These are phyloP conservation scores for Myrmaecium sp. DNA, from an alignment of 2,329 filamentous ascomycete genomes.

Conservation along the genomic window DNA sequence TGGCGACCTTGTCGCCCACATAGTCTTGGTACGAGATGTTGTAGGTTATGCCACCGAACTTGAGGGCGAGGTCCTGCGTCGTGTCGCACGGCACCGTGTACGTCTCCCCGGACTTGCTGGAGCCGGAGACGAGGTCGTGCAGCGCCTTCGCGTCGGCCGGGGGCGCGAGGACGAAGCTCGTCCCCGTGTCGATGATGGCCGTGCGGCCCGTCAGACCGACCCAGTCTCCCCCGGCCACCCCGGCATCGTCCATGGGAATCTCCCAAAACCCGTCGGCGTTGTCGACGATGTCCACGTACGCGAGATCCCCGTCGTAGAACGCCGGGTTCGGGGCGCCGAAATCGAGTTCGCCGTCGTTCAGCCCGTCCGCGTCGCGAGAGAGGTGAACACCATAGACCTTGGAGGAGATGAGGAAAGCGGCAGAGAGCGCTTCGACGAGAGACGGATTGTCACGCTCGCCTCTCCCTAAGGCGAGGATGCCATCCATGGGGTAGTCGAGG, in stretches of 20 bases:
- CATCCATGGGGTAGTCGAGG: conserved; percentile 64
- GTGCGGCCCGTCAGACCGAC: conserved; percentile 29
- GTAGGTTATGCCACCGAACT: conserved; percentile 52
- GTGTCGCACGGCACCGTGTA: conserved; percentile 61
- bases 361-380: conserved; percentile 46
- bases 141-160: conserved; percentile 46
- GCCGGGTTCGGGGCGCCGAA: conserved; percentile 54
- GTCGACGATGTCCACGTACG: conserved; percentile 41
- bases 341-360: conserved; percentile 57
- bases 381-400: conserved; percentile 60
- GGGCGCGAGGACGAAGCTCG: conserved; percentile 62
- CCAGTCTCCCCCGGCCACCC: conserved; percentile 41
- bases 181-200: conserved; percentile 72
- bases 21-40: conserved; percentile 55
- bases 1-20: conserved; percentile 31
- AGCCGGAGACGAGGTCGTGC: conserved; percentile 50
- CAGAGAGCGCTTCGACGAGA: conserved; percentile 46
- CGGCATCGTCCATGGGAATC: conserved; percentile 49
- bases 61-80: conserved; percentile 41
- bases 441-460: conserved; percentile 37
- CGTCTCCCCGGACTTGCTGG: conserved; percentile 38
- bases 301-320: conserved; percentile 51
- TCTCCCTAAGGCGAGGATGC: conserved; percentile 65
- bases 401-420: conserved; percentile 38
- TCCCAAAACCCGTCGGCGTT: conserved; percentile 49